These are phyloP conservation scores for Lactarius evosmus DNA, from an alignment of 768 basidiomycete genomes.

Conservation along the genomic window DNA sequence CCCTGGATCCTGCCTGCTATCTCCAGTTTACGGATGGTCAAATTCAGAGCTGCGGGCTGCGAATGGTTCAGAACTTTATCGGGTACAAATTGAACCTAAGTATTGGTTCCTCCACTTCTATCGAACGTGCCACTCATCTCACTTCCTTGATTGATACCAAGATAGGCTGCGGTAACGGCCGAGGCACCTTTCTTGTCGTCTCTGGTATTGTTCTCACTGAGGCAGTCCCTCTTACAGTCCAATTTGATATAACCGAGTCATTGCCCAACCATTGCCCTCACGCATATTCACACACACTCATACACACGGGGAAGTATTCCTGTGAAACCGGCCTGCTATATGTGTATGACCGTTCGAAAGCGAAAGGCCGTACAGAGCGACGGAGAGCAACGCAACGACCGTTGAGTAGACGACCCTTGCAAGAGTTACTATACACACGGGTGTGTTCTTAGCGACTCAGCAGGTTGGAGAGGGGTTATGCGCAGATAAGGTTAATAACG, in stretches of 20 bases:
- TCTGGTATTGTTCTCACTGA: slow-evolving; percentile 13
- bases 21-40: background rate
- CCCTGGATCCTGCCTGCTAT: background rate
- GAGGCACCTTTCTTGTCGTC: slow-evolving; percentile 6
- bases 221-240: background rate
- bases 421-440: background rate
- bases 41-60: slow-evolving; percentile 1
- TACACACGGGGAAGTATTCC: slow-evolving; percentile 1
- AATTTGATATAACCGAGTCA: slow-evolving; percentile 12
- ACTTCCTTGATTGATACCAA: slow-evolving; percentile 17
- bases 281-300: background rate
- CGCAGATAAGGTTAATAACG: slow-evolving; percentile 8
- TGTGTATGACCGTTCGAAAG: slow-evolving; percentile 18
- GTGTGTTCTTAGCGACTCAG: background rate
- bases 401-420: background rate
- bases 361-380: background rate
- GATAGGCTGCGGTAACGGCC: background rate
- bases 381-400: slow-evolving; percentile 3
- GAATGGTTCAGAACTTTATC: slow-evolving; percentile 10
- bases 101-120: slow-evolving; percentile 5
- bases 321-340: background rate
- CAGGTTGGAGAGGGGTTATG: background rate
- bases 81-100: slow-evolving; percentile 22
- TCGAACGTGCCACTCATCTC: slow-evolving; percentile 19
- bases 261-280: background rate